These are phyloP conservation scores for Penicillium herquei DNA, from an alignment of 495 filamentous ascomycete species.

Conservation along the genomic window DNA sequence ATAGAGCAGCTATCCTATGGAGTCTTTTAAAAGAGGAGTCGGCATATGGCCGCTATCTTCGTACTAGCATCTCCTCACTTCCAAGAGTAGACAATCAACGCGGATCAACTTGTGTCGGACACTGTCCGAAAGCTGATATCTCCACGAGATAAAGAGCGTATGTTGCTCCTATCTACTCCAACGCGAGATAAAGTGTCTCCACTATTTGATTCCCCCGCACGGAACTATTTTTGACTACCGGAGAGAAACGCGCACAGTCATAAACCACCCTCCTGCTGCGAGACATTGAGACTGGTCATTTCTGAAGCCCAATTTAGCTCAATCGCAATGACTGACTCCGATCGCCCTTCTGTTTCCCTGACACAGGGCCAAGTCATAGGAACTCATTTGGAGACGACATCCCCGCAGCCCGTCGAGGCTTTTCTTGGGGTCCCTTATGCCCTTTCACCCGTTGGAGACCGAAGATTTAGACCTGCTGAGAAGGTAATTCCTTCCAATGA, in stretches of 20 bases:
- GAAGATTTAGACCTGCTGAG: conserved; percentile 53
- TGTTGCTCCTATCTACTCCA: background rate
- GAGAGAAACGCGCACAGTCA: conserved; percentile 3
- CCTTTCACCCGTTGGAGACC: conserved; percentile 50
- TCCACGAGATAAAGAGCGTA: conserved; percentile 6
- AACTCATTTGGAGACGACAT: conserved; percentile 33
- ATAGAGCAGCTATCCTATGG: no score
- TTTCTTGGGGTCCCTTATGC: conserved; percentile 65
- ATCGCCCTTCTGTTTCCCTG: conserved; percentile 37
- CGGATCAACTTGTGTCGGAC: background rate
- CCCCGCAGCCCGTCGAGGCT: conserved; percentile 50
- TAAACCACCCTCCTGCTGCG: background rate
- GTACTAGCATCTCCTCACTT: conserved; percentile 1
- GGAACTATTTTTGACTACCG: conserved; percentile 20
- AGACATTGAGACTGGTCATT: background rate
- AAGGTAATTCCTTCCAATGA: conserved; percentile 31
- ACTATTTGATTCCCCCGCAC: conserved; percentile 18
- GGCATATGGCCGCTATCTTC: background rate
- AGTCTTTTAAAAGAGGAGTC: background rate
- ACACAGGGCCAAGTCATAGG: conserved; percentile 58
- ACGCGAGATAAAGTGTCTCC: conserved; percentile 13
- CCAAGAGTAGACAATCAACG: background rate
- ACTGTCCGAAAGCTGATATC: background rate
- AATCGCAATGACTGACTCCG: conserved; percentile 4
- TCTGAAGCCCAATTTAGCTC: background rate